Evolutionary conservation across 1,284 basidiomycete species (phyloP), one percentile per base, ranked within the genome.

Genomic region (Malassezia nana): DNA sequence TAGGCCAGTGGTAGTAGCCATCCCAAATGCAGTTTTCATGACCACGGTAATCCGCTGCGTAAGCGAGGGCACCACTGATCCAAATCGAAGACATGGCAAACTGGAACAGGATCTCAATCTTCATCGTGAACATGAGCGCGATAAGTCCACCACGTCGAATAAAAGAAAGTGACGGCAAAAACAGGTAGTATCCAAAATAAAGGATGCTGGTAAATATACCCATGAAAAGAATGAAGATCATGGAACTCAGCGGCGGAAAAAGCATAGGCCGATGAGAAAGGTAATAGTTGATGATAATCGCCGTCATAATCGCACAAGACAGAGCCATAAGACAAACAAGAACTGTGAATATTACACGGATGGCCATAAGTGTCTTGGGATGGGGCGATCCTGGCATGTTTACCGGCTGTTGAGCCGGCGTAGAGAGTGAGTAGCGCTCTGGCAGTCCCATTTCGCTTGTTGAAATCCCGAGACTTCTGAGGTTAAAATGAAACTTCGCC

Each of bases 1-100:
- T 70, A 15, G 70, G 55, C 55, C 75, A 75, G 54, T 76, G 75
- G 60, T 66, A 74, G 58, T 75, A 76, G 1, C 74, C 74, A 46
- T 76, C 73, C 53, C 73, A 74, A 39, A 58, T 53, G 46, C 75
- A 76, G 55, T 75, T 75, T 43, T 75, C 74, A 20, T 56, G 53
- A 1, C 75, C 75, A 16, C 74, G 61, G 38, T 75, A 46, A 51
- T 76, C 75, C 45, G 48, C 46, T 3, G 74, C 74, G 45, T 75
- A 69, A 0, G 75, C 75, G 6, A 76, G 40, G 4, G 75, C 69
- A 24, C 71, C 74, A 44, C 71, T 74, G 45, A 75, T 64, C 75
- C 75, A 76, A 25, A 75, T 59, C 9, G 72, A 67, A 50, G 62
- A 62, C 55, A 76, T 59, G 22, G 62, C 58, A 39, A 76, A 76